Percentiles rank a stretch among this genome's conserved stretches.
These are phyloP conservation scores for Monosporascus sp. DNA, from an alignment of 2,329 filamentous ascomycete species.

Conservation along the genomic window DNA sequence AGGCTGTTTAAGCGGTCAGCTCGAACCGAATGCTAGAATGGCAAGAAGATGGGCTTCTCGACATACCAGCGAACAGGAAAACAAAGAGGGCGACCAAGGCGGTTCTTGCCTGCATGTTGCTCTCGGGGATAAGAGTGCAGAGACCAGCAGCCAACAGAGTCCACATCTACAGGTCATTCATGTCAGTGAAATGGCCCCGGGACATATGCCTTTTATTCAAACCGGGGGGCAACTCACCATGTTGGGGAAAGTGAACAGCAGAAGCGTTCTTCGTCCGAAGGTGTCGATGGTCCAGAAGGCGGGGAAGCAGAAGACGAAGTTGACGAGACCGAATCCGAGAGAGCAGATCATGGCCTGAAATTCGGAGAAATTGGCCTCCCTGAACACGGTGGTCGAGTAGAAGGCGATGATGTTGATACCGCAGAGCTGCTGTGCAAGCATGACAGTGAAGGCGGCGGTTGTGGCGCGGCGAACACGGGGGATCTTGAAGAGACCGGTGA, in stretches of 20 bases:
- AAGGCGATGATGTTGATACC: slow-evolving; percentile 71
- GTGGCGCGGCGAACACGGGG: slow-evolving; percentile 67
- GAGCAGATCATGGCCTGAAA: slow-evolving; percentile 57
- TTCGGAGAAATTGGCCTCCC: slow-evolving; percentile 49
- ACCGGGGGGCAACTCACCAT: slow-evolving; percentile 36
- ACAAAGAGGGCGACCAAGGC: slow-evolving; percentile 54
- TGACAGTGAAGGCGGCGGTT: slow-evolving; percentile 71
- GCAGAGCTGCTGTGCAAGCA: slow-evolving; percentile 73
- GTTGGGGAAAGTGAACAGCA: slow-evolving; percentile 62
- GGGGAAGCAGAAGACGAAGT: slow-evolving; percentile 61
- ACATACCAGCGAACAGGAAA: slow-evolving; percentile 45
- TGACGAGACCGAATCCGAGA: slow-evolving; percentile 60
- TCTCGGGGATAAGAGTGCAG: slow-evolving; percentile 43
- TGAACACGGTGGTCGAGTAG: slow-evolving; percentile 62
- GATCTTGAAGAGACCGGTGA: slow-evolving; percentile 63
- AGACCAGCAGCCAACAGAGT: slow-evolving; percentile 60
- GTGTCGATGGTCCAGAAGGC: slow-evolving; percentile 64
- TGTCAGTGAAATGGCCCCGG: not conserved
- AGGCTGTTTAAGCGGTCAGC: slow-evolving; percentile 29
- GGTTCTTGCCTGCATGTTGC: slow-evolving; percentile 15
- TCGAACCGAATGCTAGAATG: no score
- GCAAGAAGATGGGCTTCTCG: no score
- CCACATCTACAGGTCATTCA: slow-evolving; percentile 40
- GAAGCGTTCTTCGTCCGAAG: slow-evolving; percentile 56
- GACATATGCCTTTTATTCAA: not conserved